Evolutionary conservation across 176 grass and related monocot genomes (phyloP).

Genomic region (Puya raimondii): DNA sequence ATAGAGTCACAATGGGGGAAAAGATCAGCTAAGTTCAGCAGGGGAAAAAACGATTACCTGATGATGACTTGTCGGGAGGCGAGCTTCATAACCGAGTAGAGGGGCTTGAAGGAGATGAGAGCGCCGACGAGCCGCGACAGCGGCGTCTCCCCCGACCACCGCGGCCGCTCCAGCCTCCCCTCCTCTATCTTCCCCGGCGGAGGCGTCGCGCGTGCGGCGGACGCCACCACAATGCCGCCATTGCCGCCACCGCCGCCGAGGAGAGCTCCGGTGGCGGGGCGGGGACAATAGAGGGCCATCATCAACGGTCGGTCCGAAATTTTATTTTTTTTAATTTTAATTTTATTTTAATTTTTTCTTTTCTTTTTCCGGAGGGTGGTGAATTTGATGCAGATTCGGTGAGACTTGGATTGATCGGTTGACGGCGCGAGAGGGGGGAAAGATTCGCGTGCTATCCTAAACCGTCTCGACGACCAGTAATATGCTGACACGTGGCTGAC

Average conservation of each 20-base stretch:
- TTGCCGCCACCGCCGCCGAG: neutral
- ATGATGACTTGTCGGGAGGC: slow-evolving; percentile 66
- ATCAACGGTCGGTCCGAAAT: too few relatives aligned
- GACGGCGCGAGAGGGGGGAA: too few relatives aligned
- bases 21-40: neutral
- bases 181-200: slow-evolving; percentile 26
- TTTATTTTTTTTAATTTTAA: too few relatives aligned
- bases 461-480: too few relatives aligned
- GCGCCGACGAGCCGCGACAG: slow-evolving; percentile 54
- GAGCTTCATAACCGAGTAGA: slow-evolving; percentile 79
- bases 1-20: neutral
- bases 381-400: too few relatives aligned
- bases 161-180: slow-evolving; percentile 43
- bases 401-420: too few relatives aligned
- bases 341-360: too few relatives aligned
- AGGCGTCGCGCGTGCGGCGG: neutral
- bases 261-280: too few relatives aligned
- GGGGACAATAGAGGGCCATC: too few relatives aligned
- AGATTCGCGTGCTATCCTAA: too few relatives aligned
- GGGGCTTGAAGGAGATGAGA: slow-evolving; percentile 75
- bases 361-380: too few relatives aligned
- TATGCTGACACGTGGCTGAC: too few relatives aligned
- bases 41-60: slow-evolving; percentile 14
- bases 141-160: slow-evolving; percentile 66
- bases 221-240: slow-evolving; percentile 4